These are phyloP conservation scores for Calonectria ilicicola DNA, from an alignment of 2,329 filamentous ascomycete genomes.

Conservation along the genomic window DNA sequence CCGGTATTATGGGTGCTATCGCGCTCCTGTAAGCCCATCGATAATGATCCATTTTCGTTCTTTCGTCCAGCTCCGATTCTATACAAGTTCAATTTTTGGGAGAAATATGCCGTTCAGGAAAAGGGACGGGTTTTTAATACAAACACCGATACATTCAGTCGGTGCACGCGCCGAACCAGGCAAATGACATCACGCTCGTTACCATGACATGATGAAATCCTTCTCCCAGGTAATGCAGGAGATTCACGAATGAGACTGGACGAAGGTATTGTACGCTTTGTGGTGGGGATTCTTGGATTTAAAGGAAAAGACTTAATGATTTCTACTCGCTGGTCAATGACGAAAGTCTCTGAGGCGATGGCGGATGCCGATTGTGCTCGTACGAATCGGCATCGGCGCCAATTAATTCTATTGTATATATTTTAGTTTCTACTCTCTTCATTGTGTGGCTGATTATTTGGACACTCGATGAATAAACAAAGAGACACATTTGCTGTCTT, in stretches of 20 bases:
- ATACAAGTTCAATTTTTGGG: neutral
- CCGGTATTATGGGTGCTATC: slow-evolving; percentile 52
- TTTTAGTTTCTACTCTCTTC: neutral
- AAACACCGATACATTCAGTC: neutral
- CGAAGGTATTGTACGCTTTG: neutral
- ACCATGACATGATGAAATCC: slow-evolving; percentile 1
- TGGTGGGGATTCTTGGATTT: too few species aligned
- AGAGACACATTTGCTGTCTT: neutral
- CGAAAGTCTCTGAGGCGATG: neutral
- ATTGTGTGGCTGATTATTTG: neutral
- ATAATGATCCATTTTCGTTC: neutral
- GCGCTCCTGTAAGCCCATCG: slow-evolving; percentile 47
- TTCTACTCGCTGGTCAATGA: neutral
- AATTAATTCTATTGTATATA: slow-evolving; percentile 28
- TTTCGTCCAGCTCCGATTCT: neutral
- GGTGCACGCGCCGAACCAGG: neutral
- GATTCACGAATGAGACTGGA: neutral
- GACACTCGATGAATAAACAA: neutral
- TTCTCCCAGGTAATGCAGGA: neutral
- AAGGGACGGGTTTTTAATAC: neutral
- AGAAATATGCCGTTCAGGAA: neutral
- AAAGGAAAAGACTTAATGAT: neutral
- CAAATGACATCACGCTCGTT: slow-evolving; percentile 10
- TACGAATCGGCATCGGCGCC: slow-evolving; percentile 2
- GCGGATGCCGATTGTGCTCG: neutral